These are phyloP conservation scores for Tephrocybe sp. DNA, from an alignment of 768 basidiomycete genomes.

Conservation along the genomic window DNA sequence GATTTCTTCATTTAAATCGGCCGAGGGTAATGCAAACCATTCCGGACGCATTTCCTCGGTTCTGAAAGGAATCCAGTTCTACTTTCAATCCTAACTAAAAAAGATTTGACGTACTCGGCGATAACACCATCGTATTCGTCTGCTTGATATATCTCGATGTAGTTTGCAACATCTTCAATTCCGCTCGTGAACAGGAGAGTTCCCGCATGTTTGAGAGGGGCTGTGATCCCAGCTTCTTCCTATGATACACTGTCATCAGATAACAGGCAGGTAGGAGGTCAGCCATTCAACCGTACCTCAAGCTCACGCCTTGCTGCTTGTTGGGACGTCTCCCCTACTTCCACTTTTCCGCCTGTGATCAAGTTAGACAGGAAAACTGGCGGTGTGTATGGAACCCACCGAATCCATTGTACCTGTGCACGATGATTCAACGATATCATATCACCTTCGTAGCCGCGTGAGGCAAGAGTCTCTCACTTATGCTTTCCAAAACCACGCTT, in stretches of 20 bases:
- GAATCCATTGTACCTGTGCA: background rate
- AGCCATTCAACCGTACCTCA: conserved; percentile 36
- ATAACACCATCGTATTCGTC: conserved; percentile 58
- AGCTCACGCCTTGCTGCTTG: conserved; percentile 81
- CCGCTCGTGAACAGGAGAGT: conserved; percentile 62
- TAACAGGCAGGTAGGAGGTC: background rate
- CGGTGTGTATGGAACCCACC: too few relatives aligned
- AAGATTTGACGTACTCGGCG: conserved; percentile 55
- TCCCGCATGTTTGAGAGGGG: conserved; percentile 63
- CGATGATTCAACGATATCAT: too few relatives aligned
- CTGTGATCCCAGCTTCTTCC: conserved; percentile 84
- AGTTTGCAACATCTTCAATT: conserved; percentile 57
- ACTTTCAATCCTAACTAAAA: background rate
- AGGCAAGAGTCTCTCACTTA: conserved; percentile 41
- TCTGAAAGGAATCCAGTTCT: conserved; percentile 34
- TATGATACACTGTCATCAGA: conserved; percentile 26
- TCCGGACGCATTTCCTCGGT: conserved; percentile 86
- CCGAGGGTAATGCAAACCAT: conserved; percentile 59
- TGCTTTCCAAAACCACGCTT: conserved; percentile 75
- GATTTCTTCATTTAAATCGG: background rate
- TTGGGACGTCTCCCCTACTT: conserved; percentile 63
- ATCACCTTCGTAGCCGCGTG: too few relatives aligned
- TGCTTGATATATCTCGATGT: conserved; percentile 74
- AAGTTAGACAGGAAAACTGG: too few relatives aligned
- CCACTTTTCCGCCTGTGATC: conserved; percentile 69